A percentile compares a stretch with the other conserved stretches of the same genome.
Conservation (phyloP, 2,329 filamentous ascomycete genomes). For the Hypoxylon rubiginosum region DNA sequence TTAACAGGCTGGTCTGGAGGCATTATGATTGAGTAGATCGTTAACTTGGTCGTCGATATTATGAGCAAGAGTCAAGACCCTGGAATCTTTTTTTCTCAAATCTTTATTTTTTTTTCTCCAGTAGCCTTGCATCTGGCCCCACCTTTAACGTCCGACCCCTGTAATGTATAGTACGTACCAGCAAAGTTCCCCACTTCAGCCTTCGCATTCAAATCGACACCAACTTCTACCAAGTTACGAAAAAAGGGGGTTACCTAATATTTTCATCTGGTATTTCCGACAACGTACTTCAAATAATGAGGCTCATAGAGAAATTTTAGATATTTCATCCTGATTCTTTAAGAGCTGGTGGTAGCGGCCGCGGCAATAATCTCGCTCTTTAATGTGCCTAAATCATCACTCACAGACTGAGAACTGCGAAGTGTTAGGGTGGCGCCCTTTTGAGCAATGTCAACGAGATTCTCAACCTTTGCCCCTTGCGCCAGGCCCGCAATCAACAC, state of each 20-base stretch:
- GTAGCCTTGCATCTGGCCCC: constrained; percentile 28
- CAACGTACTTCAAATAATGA: background rate
- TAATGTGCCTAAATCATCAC: constrained; percentile 65
- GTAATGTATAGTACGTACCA: background rate
- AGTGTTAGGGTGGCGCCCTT: constrained; percentile 83
- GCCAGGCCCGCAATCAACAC: constrained; percentile 84
- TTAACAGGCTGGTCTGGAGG: constrained; percentile 42
- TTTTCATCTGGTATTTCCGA: background rate
- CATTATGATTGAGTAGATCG: constrained; percentile 38
- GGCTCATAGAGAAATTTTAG: background rate
- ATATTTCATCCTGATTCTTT: background rate
- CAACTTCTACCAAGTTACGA: too few relatives aligned
- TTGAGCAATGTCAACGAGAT: constrained; percentile 84
- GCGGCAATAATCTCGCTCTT: constrained; percentile 55
- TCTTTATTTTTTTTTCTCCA: constrained; percentile 43
- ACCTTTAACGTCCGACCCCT: constrained; percentile 16
- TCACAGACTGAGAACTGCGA: constrained; percentile 80
- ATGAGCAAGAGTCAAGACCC: constrained; percentile 15
- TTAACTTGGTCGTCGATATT: constrained; percentile 19
- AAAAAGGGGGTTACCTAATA: background rate
- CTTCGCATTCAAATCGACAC: too few relatives aligned
- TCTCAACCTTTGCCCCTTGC: constrained; percentile 66
- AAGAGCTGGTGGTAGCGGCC: constrained; percentile 15
- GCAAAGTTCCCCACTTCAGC: constrained; percentile 3
- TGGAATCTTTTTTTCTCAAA: constrained; percentile 9